Base-by-base conservation (phyloP, 2,329 filamentous ascomycete species). In the Calonectria hongkongensis region DNA sequence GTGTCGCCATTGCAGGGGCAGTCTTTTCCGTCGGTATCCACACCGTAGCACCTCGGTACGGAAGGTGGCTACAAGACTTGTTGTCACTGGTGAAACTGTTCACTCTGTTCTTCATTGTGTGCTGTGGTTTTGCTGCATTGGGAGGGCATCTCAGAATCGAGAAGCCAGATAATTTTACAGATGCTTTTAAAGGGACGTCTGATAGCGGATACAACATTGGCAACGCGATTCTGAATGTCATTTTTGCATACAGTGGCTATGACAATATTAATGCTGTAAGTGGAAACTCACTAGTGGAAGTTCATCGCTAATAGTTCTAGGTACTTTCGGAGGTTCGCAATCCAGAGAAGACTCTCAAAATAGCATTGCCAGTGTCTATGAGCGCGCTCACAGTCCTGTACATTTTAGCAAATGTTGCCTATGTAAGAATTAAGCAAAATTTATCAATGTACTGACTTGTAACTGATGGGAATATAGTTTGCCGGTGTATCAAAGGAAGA, bases 231-330 rank as follows among this genome's bases (percentile, higher is more conserved):
- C 33, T 74, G 3, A 68, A 71, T 36, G 73, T 73, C 28, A 73
- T 74, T 2, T 74, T 74, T 30, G 63, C 73, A 2, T 74, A 64
- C 28, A 41, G 58, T 3, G 73, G 73, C 7, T 74, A 74, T 8
- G 73, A 74, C n/a, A 74, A 74, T 5, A 67, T 73, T 48, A 74
- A 73, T 25, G 70, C 73, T 1, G 73, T 73, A 2, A 39, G 72
- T 50, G 2, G 0, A 10, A 51, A 60, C 10, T 12, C n/a, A 9
- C 28, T 4, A 16, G 1, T 39, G 7, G 4, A 13, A 27, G 21
- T 27, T 27, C 6, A 3, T 25, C 18, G 21, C 69, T 71, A 4
- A 71, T n/a, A 3, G 1, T 18, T 25, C 18, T 18, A 74, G 73
- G 73, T 74, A 4, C 28, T 74, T 8, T 74, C 71, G 3, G 73